Conservation (phyloP, 2,329 filamentous ascomycete genomes). For the Cladophialophora psammophila region DNA sequence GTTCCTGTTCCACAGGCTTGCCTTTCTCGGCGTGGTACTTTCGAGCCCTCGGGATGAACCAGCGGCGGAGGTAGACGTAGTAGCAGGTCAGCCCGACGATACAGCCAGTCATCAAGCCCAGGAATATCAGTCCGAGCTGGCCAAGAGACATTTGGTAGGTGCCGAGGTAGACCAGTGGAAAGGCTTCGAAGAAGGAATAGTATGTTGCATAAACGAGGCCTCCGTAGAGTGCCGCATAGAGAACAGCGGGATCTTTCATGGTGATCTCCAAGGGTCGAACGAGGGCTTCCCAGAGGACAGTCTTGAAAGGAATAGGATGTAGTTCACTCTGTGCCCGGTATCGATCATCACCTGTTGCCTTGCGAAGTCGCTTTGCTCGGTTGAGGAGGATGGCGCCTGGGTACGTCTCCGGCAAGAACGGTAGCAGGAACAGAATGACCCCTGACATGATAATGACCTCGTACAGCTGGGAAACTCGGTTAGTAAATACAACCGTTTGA, state of each 20-base stretch:
- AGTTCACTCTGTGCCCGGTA: slow-evolving; percentile 59
- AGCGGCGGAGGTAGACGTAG: slow-evolving; percentile 51
- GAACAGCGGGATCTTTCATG: slow-evolving; percentile 66
- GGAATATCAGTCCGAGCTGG: slow-evolving; percentile 66
- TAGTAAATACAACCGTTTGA: not conserved
- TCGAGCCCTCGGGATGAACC: slow-evolving; percentile 56
- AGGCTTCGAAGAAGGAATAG: slow-evolving; percentile 70
- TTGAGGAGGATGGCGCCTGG: slow-evolving; percentile 66
- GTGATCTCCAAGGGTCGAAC: slow-evolving; percentile 39
- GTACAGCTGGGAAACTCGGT: slow-evolving; percentile 48
- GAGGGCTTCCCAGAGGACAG: slow-evolving; percentile 51
- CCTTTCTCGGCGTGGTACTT: slow-evolving; percentile 55
- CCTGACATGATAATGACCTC: slow-evolving; percentile 69
- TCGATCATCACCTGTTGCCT: slow-evolving; percentile 60
- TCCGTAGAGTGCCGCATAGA: slow-evolving; percentile 68
- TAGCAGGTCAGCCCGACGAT: slow-evolving; percentile 60
- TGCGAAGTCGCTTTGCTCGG: slow-evolving; percentile 66
- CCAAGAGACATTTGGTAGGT: slow-evolving; percentile 67
- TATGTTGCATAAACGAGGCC: slow-evolving; percentile 60
- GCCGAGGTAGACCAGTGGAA: slow-evolving; percentile 68
- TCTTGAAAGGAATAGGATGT: slow-evolving; percentile 61
- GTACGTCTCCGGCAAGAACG: slow-evolving; percentile 71
- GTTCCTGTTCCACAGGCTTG: slow-evolving; percentile 61
- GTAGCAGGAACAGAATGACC: slow-evolving; percentile 64
- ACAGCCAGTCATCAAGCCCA: slow-evolving; percentile 65